phyloP scores from a whole-genome alignment of 2,329 filamentous ascomycete genomes.

The Neonectria magnoliae region DNA sequence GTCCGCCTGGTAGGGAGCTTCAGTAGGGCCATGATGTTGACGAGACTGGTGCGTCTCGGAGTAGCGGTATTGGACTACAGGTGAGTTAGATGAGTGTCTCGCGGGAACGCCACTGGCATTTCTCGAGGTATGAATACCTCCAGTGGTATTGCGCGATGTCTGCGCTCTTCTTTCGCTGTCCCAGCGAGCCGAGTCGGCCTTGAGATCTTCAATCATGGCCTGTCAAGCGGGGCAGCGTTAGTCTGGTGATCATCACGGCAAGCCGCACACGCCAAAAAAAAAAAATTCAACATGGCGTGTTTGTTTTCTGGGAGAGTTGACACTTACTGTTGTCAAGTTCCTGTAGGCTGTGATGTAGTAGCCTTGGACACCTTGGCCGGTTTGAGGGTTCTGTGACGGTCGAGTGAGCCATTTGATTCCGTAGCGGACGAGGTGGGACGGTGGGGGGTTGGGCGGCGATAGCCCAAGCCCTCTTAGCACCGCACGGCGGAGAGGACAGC shows the following conservation, averaged over 20 bases:
- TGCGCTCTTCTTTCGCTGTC: conserved; percentile 68
- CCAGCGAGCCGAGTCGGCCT: conserved; percentile 70
- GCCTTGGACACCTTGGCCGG: conserved; percentile 71
- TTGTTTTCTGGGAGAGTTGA: neutral
- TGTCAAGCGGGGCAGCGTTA: conserved; percentile 43
- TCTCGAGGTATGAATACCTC: conserved; percentile 68
- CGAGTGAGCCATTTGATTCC: conserved; percentile 40
- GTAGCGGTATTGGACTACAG: conserved; percentile 66
- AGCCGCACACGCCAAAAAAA: neutral
- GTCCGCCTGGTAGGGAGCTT: conserved; percentile 48
- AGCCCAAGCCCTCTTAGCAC: neutral
- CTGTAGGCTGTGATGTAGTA: conserved; percentile 84
- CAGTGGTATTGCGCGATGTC: conserved; percentile 61
- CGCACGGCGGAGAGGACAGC: conserved; percentile 7
- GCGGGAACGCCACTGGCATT: conserved; percentile 57
- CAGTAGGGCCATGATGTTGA: conserved; percentile 60
- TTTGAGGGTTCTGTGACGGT: conserved; percentile 60
- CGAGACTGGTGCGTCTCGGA: conserved; percentile 61
- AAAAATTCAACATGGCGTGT: neutral
- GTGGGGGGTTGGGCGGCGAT: neutral
- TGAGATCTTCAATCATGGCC: conserved; percentile 72
- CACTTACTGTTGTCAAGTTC: conserved; percentile 78
- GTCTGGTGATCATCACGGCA: neutral
- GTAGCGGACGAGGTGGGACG: neutral
- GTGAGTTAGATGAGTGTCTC: conserved; percentile 67